Evolutionary conservation across 805 yeast species (phyloP).

Genomic region (Kodamaea kaohsiungensis): DNA sequence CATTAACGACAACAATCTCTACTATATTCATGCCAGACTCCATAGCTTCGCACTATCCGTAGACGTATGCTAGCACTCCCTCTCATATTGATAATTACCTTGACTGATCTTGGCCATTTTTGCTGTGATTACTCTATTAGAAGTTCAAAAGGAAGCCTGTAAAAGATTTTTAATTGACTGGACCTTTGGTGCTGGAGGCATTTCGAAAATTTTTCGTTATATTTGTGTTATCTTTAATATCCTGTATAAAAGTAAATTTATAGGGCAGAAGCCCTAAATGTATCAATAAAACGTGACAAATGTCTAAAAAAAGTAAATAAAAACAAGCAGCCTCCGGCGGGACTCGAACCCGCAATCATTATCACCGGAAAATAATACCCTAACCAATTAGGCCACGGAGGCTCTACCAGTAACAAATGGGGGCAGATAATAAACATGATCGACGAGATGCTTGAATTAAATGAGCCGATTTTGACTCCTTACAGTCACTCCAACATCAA

Average conservation of each 20-base stretch:
- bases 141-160: conserved; percentile 11
- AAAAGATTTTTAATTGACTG: conserved; percentile 6
- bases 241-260: background rate
- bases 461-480: background rate
- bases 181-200: conserved; percentile 6
- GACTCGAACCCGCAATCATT: conserved; percentile 79
- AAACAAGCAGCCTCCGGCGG: conserved; percentile 54
- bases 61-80: background rate
- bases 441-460: background rate
- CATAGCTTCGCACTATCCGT: background rate
- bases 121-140: conserved; percentile 18
- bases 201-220: conserved; percentile 10
- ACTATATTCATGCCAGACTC: background rate
- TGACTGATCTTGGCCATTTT: conserved; percentile 65
- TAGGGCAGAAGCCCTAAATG: conserved; percentile 8
- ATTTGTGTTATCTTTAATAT: background rate
- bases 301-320: background rate
- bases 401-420: conserved; percentile 24
- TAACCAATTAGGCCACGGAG: conserved; percentile 76
- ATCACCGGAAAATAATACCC: conserved; percentile 73
- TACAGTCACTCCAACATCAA: background rate
- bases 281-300: conserved; percentile 3
- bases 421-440: background rate
- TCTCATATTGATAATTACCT: conserved; percentile 42
- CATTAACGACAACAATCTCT: background rate